Percentiles rank a stretch among this genome's conserved stretches.
Evolutionary conservation across 108 stramenopile species (phyloP).

Genomic region (Discostella pseudostelligera): DNA sequence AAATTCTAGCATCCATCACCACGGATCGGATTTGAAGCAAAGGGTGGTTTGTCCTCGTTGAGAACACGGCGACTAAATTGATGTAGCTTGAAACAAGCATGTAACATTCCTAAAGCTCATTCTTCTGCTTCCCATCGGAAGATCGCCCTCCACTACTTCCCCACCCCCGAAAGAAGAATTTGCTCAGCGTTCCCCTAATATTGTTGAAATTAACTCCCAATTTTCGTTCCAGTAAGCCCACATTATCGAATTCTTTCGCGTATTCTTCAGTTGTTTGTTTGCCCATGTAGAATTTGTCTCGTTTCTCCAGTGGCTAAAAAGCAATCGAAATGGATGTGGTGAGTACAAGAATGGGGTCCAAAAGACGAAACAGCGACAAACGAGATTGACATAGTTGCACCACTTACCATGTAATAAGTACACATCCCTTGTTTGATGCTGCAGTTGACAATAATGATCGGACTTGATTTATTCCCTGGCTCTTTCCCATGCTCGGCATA

Average conservation of each 20-base stretch:
- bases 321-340: background rate
- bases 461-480: constrained; percentile 8
- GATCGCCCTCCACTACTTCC: constrained; percentile 20
- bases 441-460: constrained; percentile 69
- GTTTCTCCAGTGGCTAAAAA: constrained; percentile 49
- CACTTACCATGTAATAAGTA: constrained; percentile 65
- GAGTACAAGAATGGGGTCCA: background rate
- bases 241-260: constrained; percentile 13
- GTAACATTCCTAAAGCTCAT: constrained; percentile 5
- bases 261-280: constrained; percentile 34
- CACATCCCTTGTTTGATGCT: constrained; percentile 65
- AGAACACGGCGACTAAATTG: too few species aligned
- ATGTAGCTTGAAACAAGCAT: too few species aligned
- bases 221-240: constrained; percentile 12
- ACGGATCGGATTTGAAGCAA: too few species aligned
- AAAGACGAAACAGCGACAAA: background rate
- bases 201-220: constrained; percentile 11
- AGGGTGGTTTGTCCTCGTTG: too few species aligned
- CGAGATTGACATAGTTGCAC: background rate
- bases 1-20: constrained; percentile 7
- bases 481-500: constrained; percentile 39
- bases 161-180: background rate
- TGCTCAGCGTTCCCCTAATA: too few species aligned
- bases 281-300: constrained; percentile 62
- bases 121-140: constrained; percentile 7